Conservation (phyloP, 2,329 filamentous ascomycete species). For the Alternaria sp. region DNA sequence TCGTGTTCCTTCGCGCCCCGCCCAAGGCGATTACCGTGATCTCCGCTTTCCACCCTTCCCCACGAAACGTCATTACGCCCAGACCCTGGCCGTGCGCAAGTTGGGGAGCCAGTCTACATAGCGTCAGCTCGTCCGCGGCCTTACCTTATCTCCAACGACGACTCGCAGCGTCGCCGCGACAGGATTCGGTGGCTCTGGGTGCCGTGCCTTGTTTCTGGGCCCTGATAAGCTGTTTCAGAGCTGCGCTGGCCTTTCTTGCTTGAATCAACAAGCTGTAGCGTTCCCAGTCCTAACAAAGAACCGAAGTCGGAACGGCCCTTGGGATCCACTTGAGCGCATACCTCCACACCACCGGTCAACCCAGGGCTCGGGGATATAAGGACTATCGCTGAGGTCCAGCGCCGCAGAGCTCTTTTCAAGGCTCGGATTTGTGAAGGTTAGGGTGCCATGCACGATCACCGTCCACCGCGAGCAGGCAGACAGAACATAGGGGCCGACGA, state of each 20-base stretch:
- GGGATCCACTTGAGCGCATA: conserved; percentile 38
- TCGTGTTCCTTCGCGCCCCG: conserved; percentile 9
- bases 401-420: neutral
- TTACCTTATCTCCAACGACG: conserved; percentile 24
- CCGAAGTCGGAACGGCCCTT: conserved; percentile 36
- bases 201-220: neutral
- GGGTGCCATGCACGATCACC: conserved; percentile 36
- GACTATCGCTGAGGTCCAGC: neutral
- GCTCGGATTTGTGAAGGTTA: neutral
- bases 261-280: neutral
- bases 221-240: conserved; percentile 1
- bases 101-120: conserved; percentile 24
- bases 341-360: conserved; percentile 22
- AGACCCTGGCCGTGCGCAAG: conserved; percentile 25
- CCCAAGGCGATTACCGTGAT: conserved; percentile 15
- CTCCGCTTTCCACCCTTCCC: conserved; percentile 9
- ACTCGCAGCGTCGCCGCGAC: conserved; percentile 16
- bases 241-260: conserved; percentile 7
- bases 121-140: conserved; percentile 20
- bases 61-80: conserved; percentile 28
- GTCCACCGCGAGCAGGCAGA: conserved; percentile 28
- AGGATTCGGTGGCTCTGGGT: neutral
- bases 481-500: conserved; percentile 25
- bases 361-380: conserved; percentile 9
- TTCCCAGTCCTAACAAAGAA: conserved; percentile 31